These are phyloP conservation scores for Russula sp. DNA, from an alignment of 768 basidiomycete species.

Conservation along the genomic window DNA sequence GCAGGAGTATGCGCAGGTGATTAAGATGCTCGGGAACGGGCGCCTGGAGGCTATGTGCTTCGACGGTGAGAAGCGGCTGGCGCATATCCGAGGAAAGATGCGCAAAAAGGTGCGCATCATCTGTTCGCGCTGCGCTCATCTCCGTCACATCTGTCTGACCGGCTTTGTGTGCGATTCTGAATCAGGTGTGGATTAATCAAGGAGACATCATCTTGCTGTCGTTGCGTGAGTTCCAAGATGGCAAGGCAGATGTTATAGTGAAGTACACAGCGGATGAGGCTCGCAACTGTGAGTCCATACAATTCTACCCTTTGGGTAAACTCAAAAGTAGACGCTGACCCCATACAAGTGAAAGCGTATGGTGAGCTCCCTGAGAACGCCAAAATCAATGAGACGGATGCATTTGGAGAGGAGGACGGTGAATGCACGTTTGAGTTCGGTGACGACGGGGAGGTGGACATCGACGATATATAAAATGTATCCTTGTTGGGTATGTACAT, in stretches of 20 bases:
- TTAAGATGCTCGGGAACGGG: constrained; percentile 98
- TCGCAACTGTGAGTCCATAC: constrained; percentile 49
- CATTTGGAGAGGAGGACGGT: constrained; percentile 84
- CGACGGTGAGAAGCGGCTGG: constrained; percentile 95
- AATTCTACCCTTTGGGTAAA: not conserved
- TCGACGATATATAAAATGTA: constrained; percentile 69
- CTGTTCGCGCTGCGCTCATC: not conserved
- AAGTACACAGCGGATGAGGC: constrained; percentile 98
- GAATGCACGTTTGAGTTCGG: constrained; percentile 89
- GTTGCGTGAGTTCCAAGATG: constrained; percentile 97
- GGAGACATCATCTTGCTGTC: constrained; percentile 95
- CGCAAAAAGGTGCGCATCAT: constrained; percentile 78
- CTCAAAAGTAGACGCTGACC: not conserved
- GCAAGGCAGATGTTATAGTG: constrained; percentile 98
- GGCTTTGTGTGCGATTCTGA: not conserved
- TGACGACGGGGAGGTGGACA: constrained; percentile 82
- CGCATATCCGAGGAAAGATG: constrained; percentile 99
- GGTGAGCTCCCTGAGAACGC: constrained; percentile 95
- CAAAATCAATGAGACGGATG: constrained; percentile 96
- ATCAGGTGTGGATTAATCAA: constrained; percentile 97
- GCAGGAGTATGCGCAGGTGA: constrained; percentile 97
- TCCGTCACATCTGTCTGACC: not conserved
- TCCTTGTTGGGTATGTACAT: constrained; percentile 18
- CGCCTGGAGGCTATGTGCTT: constrained; percentile 95
- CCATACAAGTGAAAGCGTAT: constrained; percentile 80